phyloP scores from a whole-genome alignment of 768 basidiomycete genomes.

The Kockovaella imperatae region DNA sequence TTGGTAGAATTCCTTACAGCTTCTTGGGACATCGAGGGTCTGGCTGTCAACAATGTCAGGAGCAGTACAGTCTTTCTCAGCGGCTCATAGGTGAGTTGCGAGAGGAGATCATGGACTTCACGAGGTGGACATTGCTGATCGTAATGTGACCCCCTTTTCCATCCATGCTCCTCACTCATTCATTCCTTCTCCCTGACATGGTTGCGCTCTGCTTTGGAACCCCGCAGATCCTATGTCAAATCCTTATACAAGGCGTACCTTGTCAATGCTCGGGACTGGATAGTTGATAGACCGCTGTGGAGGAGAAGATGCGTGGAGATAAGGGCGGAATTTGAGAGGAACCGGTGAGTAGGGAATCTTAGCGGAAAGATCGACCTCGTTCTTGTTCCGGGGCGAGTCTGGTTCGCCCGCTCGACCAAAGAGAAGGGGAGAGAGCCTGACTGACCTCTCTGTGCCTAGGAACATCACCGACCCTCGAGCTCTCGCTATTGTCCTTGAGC shows the following conservation, averaged over 20 bases:
- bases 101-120: neutral
- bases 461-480: conserved; percentile 77
- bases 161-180: neutral
- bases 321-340: conserved; percentile 83
- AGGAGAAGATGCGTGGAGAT: conserved; percentile 74
- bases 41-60: too few relatives aligned
- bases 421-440: neutral
- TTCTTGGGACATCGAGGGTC: too few relatives aligned
- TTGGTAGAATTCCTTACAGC: too few relatives aligned
- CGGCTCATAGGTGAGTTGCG: neutral
- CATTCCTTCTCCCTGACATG: neutral
- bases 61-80: too few relatives aligned
- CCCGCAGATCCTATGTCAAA: conserved; percentile 66
- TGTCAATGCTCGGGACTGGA: conserved; percentile 85
- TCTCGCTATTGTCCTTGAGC: conserved; percentile 64
- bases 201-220: neutral
- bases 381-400: neutral
- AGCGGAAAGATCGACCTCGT: neutral
- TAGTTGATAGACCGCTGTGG: conserved; percentile 76
- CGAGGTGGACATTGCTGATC: neutral
- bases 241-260: conserved; percentile 82
- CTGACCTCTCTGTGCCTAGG: conserved; percentile 46
- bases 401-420: neutral
- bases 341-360: conserved; percentile 56
- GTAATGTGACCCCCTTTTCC: neutral